phyloP scores from a whole-genome alignment of 1,139 yeast species.

The Arxiozyma telluris region DNA sequence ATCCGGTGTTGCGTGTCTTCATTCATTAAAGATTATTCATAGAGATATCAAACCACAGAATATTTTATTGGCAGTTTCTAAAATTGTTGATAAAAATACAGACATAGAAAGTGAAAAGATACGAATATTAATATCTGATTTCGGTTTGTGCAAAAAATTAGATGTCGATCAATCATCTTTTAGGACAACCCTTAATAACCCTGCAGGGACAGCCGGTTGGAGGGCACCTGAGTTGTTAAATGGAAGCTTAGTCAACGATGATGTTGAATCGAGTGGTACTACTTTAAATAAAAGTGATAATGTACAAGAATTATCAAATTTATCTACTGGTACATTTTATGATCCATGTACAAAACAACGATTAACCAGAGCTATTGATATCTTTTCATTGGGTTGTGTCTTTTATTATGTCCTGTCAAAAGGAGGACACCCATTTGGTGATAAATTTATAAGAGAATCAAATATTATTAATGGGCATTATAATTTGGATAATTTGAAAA shows the following conservation, averaged over 20 bases:
- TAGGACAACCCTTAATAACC: slow-evolving; percentile 83
- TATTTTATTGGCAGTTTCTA: slow-evolving; percentile 72
- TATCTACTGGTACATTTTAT: slow-evolving; percentile 20
- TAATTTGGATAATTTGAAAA: slow-evolving; percentile 39
- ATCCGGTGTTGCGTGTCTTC: slow-evolving; percentile 78
- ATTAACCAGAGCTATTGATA: slow-evolving; percentile 84
- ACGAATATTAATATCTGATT: slow-evolving; percentile 81
- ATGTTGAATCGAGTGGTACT: slow-evolving; percentile 4
- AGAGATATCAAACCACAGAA: slow-evolving; percentile 95
- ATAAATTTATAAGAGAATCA: slow-evolving; percentile 75
- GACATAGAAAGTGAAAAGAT: slow-evolving; percentile 33
- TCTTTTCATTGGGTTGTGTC: slow-evolving; percentile 90
- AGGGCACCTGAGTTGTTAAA: slow-evolving; percentile 85
- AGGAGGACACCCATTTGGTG: slow-evolving; percentile 95
- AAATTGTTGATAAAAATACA: slow-evolving; percentile 25
- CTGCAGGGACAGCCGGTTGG: slow-evolving; percentile 98
- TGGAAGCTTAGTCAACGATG: slow-evolving; percentile 26
- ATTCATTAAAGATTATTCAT: slow-evolving; percentile 85
- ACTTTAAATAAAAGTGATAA: slow-evolving; percentile 6
- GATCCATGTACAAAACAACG: slow-evolving; percentile 44
- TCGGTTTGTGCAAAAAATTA: slow-evolving; percentile 86
- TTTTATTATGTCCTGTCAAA: slow-evolving; percentile 76
- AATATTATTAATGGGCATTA: slow-evolving; percentile 73
- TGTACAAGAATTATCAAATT: slow-evolving; percentile 8
- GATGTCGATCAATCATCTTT: slow-evolving; percentile 92